Percentiles rank a stretch among this genome's conserved stretches.
phyloP scores from a whole-genome alignment of 2,329 filamentous ascomycete genomes.

The Lithohypha guttulata region DNA sequence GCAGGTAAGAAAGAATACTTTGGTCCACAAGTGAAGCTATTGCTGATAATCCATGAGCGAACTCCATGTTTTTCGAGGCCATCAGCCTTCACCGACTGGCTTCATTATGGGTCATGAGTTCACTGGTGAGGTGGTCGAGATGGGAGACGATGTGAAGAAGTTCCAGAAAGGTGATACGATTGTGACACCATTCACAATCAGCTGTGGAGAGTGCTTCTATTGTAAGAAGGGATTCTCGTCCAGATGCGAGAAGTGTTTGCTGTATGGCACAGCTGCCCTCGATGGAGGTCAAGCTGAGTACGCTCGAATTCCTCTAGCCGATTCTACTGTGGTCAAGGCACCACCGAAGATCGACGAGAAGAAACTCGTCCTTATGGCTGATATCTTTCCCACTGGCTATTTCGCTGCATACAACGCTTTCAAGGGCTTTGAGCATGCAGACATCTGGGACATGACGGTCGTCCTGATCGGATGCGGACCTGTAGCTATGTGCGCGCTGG shows the following conservation, averaged over 20 bases:
- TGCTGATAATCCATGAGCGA: conserved; percentile 53
- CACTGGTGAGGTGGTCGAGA: conserved; percentile 60
- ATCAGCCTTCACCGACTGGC: conserved; percentile 55
- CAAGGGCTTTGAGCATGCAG: conserved; percentile 46
- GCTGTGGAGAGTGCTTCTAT: conserved; percentile 73
- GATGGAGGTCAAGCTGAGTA: conserved; percentile 78
- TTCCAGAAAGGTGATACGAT: conserved; percentile 66
- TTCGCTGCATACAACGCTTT: conserved; percentile 75
- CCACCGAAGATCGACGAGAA: conserved; percentile 61
- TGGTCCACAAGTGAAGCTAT: background rate
- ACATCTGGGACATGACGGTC: conserved; percentile 56
- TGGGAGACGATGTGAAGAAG: conserved; percentile 57
- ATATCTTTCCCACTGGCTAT: conserved; percentile 79
- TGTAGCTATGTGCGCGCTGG: conserved; percentile 72
- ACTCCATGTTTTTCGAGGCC: conserved; percentile 74
- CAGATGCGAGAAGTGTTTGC: conserved; percentile 56
- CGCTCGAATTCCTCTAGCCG: conserved; percentile 68
- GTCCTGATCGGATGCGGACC: conserved; percentile 78
- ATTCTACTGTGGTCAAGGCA: conserved; percentile 67
- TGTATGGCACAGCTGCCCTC: conserved; percentile 60
- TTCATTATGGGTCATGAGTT: conserved; percentile 74
- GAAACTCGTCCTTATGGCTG: conserved; percentile 75
- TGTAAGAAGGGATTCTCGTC: conserved; percentile 67
- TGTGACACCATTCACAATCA: conserved; percentile 74
- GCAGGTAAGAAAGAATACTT: conserved; percentile 48